Evolutionary conservation across 2,329 filamentous ascomycete species (phyloP).

Genomic region (Macrophomina tecta): DNA sequence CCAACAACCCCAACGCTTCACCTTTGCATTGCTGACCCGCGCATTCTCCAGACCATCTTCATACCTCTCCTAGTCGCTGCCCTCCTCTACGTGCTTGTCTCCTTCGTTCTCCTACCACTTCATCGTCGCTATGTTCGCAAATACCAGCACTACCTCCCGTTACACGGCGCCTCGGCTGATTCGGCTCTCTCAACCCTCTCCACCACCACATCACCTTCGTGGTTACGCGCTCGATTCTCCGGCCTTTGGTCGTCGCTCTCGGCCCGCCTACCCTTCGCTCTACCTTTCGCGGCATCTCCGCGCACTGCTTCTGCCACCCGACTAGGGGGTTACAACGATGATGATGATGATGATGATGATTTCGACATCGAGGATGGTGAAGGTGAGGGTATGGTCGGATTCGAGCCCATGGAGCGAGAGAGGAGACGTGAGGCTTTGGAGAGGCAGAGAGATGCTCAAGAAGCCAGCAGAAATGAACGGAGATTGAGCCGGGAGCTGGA

Average conservation of each 20-base stretch:
- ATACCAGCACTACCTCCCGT: conserved; percentile 53
- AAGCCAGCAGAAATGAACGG: conserved; percentile 56
- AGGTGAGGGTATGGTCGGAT: conserved; percentile 55
- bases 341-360: conserved; percentile 29
- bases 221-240: conserved; percentile 41
- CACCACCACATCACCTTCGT: conserved; percentile 36
- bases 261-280: conserved; percentile 20
- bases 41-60: conserved; percentile 46
- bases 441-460: conserved; percentile 37
- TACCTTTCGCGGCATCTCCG: conserved; percentile 13
- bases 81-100: conserved; percentile 50
- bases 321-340: conserved; percentile 13
- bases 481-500: conserved; percentile 81
- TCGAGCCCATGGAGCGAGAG: conserved; percentile 44
- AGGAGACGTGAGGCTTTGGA: conserved; percentile 47
- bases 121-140: conserved; percentile 51
- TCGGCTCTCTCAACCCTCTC: conserved; percentile 33
- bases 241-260: conserved; percentile 20
- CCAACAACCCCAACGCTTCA: background rate
- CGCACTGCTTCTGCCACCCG: conserved; percentile 15
- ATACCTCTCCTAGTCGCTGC: conserved; percentile 53
- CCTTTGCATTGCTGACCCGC: conserved; percentile 16
- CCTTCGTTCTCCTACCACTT: conserved; percentile 51
- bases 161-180: conserved; percentile 35
- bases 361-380: conserved; percentile 50